These are phyloP conservation scores for Wickerhamiella sergipiensis DNA, from an alignment of 805 yeast genomes.

Conservation along the genomic window DNA sequence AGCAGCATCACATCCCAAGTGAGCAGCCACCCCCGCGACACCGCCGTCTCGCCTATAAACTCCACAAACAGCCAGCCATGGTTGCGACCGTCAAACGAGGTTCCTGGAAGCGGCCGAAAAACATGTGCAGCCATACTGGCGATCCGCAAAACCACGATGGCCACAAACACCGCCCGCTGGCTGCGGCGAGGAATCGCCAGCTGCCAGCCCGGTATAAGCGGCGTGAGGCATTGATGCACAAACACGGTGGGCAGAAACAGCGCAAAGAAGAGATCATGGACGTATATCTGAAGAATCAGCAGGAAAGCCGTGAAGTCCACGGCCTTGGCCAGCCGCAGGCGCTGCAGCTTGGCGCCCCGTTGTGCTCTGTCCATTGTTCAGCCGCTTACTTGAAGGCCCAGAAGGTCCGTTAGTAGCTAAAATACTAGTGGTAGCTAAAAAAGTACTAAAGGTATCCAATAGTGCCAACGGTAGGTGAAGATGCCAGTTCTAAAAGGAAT, in stretches of 20 bases:
- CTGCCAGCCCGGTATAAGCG: not conserved
- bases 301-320: not conserved
- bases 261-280: conserved; percentile 3
- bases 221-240: conserved; percentile 2
- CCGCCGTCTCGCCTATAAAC: conserved; percentile 7
- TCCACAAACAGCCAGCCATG: conserved; percentile 7
- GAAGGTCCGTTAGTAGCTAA: too few relatives aligned
- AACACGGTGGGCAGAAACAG: not conserved
- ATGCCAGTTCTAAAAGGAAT: too few relatives aligned
- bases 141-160: not conserved
- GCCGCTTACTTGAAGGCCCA: too few relatives aligned
- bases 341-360: not conserved
- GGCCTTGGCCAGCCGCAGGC: not conserved
- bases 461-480: too few relatives aligned
- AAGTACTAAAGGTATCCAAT: too few relatives aligned
- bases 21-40: conserved; percentile 1
- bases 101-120: not conserved
- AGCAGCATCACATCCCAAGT: conserved; percentile 2
- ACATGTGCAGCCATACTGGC: conserved; percentile 2
- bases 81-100: conserved; percentile 4
- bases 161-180: not conserved
- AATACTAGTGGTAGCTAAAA: too few relatives aligned
- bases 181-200: not conserved
- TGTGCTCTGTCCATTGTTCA: not conserved
- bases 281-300: conserved; percentile 3